Base-by-base conservation (phyloP, 208 protist genomes). In the Crithidia mellificae region DNA sequence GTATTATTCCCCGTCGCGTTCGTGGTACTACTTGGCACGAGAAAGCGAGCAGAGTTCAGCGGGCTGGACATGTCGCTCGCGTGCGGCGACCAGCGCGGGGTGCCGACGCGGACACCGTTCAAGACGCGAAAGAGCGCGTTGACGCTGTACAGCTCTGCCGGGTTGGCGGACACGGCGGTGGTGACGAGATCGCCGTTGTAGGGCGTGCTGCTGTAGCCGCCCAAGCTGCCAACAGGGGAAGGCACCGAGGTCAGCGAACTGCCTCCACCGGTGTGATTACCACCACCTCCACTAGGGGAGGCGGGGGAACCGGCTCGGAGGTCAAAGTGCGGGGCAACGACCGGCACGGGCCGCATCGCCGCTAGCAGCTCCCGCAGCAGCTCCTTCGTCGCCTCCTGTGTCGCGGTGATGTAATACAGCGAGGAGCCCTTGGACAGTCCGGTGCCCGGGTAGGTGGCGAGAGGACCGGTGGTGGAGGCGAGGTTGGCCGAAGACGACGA, bases 51-150 rank as follows among this genome's bases (percentile, higher is more conserved):
- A 1, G 68, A 74, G 41, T 43, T 67, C 47, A 63, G 25, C 25
- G 65, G 39, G 24, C 65, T 73, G n/a, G 43, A 41, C 20, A 44
- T 55, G 0, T 72, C 66, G 15, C 64, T 46, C 1, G 27, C 25
- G 51, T 66, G 72, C 57, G 41, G 12, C 4, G 57, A 51, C 59
- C 55, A 68, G 22, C 72, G 72, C 30, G 72, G 72, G 14, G 72
- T 76, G 29, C 70, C 57, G 11, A 64, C 25, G 22, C 63, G 68
- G 24, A 55, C 55, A 15, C 75, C 63, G 44, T 67, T 76, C 39
- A 90, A 50, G 7, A 75, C 62, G 30, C 85, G 85, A 54, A 83
- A 69, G 46, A 91, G 22, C 11, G 79, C 81, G 54, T 91, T 91
- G 9, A 65, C 19, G 39, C 47, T 44, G 68, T 69, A 85, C 25